Evolutionary conservation across 169 alveolate genomes (phyloP), one percentile per base, ranked within the genome.

Genomic region (Plasmodium vinckei): DNA sequence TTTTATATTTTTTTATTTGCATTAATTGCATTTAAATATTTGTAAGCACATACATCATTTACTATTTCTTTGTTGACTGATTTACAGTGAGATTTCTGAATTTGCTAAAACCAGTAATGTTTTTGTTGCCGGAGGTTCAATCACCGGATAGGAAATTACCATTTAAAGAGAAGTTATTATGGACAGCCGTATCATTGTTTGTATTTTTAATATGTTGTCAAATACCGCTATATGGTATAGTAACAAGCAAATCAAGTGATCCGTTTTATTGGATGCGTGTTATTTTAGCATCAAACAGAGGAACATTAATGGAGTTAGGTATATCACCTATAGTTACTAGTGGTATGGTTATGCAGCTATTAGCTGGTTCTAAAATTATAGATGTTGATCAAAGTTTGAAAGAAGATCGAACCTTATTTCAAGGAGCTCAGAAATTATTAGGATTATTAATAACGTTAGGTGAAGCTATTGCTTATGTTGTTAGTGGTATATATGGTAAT

Each of bases 271-370:
- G 99, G 99, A 94, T 98, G 94, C 97, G 99, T 93, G 99, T 98
- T 63, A 98, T 99, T 65, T 94, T 99, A 87, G 99, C 99, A 7
- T 97, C 99, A 10, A 98, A 98, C 94, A 94, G 99, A 90, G 99
- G 99, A 25, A 98, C 99, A 0, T 95, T 99, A 39, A 99, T 99
- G 99, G 99, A 99, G 94, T 96, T 99, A 53, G 99, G 99, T 70
- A 99, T 98, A 79, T 96, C 99, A 42, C 99, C 99, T 12, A 99
- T 98, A 79, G 99, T 98, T 75, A 98, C 99, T 19, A 95, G 99
- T 53, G 98, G 99, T 53, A 99, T 99, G 99, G 98, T 99, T 72
- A 98, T 99, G 99, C 99, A 99, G 95, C 97, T 99, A 65, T 95
- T 99, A 33, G 99, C 99, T 9, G 99, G 99, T 42, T 97, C 99